Evolutionary conservation across 306 rosid species (phyloP), one percentile per base, ranked within the genome.

Genomic region (Lotus japonicus): DNA sequence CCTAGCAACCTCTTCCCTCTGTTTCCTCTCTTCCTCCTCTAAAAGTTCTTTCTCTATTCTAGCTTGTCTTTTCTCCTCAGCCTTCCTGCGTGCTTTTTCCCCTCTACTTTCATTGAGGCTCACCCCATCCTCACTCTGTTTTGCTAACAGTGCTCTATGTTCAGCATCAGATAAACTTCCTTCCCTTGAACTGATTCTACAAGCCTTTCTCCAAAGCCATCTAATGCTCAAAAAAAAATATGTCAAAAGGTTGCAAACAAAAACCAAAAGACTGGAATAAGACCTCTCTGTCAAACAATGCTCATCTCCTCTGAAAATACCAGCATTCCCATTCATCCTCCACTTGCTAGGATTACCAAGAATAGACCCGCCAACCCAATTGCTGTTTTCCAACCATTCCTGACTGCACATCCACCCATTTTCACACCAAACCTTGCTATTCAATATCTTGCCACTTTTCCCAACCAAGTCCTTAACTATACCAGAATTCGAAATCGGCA

Each of bases 21-120:
- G 99, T 73, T 95, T 95, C 65, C 88, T 75, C 77, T 95, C 99
- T 80, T 95, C 99, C 86, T 95, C 99, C 85, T 95, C 97, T 83
- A 84, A 77, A 60, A 87, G 92, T 74, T 90, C 99, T 82, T 36
- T 95, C 90, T 90, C 99, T 75, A 95, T 36, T 82, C 96, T 95
- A 79, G 97, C 97, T 68, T 87, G 96, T 74, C 86, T 85, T 82
- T 89, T 92, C 87, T 92, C 97, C 68, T 92, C 97, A 11, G 96
- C 97, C 81, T 92, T 92, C 61, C 96, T 82, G 49, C 97, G 95
- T 11, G 97, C 92, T 43, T 77, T 92, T 74, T 89, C 97, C 66
- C 86, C 96, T 80, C 90, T 84, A 64, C 96, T 92, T 80, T 85
- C 90, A 36, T 79, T 58, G 54, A 82, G 81, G 76, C 41, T 77